Base-by-base conservation (phyloP, 345 rosid species). In the Carallia brachiata region DNA sequence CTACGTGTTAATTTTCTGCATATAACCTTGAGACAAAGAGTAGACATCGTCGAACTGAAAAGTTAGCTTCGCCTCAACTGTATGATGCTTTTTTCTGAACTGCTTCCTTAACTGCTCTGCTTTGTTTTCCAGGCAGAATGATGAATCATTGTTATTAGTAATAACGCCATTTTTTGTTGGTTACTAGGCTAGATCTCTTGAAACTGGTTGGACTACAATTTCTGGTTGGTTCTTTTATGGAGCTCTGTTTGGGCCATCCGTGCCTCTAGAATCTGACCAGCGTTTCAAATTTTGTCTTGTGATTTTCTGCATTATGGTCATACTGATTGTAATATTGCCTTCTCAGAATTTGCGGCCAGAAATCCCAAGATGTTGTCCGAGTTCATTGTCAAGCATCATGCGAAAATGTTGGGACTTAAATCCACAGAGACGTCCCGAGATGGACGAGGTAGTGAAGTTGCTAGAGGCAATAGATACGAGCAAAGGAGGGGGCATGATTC, bases 401-500 rank as follows among this genome's bases (percentile, higher is more conserved):
- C 54, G 70, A 1, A 77, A 55, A 64, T 77, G 77, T 18, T 73
- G 81, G 81, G 81, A 77, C 53, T 74, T 59, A 40, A 73, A 77
- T 60, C 74, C 74, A 15, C 74, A 77, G 59, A 73, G 64, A 65
- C 77, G 80, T 28, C 80, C 74, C 3, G 80, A 73, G 67, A 77
- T 73, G 77, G 80, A 77, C 17, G 74, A 72, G 71, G 77, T 73
- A 36, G 77, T 77, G 54, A 53, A 54, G 67, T 60, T 77, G 69
- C 74, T 77, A 8, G 81, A 73, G 54, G 77, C 67, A 32, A 73
- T 77, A 63, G 81, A 72, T 54, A 69, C 81, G 19, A 77, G 70
- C 63, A 77, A 73, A 64, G 77, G 80, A 34, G 80, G 80, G 2
- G 80, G 77, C n/a, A 72, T 77, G 80, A 72, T 77, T n/a, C 80